These are phyloP conservation scores for Blastobotrys malaysiensis DNA, from an alignment of 1,139 yeast species.

Conservation along the genomic window DNA sequence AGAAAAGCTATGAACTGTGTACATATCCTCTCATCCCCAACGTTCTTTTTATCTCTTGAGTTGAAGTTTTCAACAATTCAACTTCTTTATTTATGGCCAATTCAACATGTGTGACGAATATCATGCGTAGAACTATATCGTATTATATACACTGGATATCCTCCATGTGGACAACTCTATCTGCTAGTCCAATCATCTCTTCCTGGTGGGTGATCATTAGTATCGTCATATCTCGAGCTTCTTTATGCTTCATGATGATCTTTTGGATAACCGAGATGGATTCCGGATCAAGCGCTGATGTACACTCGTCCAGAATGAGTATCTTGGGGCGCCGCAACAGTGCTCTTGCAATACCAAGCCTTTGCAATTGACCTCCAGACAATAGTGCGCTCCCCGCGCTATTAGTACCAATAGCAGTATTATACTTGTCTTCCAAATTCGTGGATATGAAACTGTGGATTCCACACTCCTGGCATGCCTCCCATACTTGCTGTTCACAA, in stretches of 20 bases:
- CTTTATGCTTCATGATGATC: conserved; percentile 47
- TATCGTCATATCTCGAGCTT: conserved; percentile 55
- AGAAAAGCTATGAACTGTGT: no score
- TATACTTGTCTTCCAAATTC: conserved; percentile 33
- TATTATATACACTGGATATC: neutral
- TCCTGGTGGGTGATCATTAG: conserved; percentile 84
- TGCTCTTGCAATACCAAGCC: conserved; percentile 82
- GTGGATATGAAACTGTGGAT: conserved; percentile 33
- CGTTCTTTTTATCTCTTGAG: neutral
- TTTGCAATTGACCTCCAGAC: conserved; percentile 84
- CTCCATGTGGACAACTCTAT: conserved; percentile 25
- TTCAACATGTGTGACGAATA: neutral
- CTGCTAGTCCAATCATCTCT: conserved; percentile 54
- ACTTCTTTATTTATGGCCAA: neutral
- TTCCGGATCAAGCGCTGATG: conserved; percentile 63
- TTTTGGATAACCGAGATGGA: conserved; percentile 40
- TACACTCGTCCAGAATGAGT: conserved; percentile 66
- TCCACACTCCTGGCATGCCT: conserved; percentile 28
- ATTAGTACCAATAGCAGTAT: conserved; percentile 45
- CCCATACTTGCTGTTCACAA: conserved; percentile 24
- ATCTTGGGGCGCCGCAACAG: conserved; percentile 53
- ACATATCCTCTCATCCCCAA: neutral
- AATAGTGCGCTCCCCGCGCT: conserved; percentile 38
- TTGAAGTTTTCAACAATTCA: neutral
- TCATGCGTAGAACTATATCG: neutral